A percentile compares a stretch with the other conserved stretches of the same genome.
These are phyloP conservation scores for Starmerella powellii DNA, from an alignment of 805 yeast genomes.

Conservation along the genomic window DNA sequence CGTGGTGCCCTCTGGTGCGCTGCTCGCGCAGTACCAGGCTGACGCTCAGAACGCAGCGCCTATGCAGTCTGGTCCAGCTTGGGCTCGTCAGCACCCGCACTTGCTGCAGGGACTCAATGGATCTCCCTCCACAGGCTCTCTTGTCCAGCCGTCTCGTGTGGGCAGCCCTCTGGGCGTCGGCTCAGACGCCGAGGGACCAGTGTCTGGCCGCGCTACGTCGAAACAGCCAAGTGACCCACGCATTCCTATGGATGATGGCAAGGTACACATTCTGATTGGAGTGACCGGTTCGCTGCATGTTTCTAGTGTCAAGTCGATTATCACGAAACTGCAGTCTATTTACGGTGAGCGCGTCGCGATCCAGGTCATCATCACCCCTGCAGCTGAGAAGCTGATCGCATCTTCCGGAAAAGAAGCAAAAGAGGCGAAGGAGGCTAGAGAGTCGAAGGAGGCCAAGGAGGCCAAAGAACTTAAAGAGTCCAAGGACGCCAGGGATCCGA, in stretches of 20 bases:
- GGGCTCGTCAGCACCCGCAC: constrained; percentile 1
- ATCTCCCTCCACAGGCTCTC: neutral
- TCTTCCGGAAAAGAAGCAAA: constrained; percentile 11
- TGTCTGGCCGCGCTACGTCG: constrained; percentile 17
- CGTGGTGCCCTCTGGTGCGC: neutral
- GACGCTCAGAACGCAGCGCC: constrained; percentile 2
- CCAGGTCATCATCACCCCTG: constrained; percentile 72
- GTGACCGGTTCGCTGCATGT: constrained; percentile 85
- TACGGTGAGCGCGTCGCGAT: constrained; percentile 71
- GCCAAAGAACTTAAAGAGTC: neutral
- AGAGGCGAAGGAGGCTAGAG: neutral
- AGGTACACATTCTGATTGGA: constrained; percentile 72
- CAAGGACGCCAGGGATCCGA: neutral
- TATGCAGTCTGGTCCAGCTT: neutral
- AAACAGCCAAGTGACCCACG: constrained; percentile 41
- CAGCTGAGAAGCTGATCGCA: constrained; percentile 67
- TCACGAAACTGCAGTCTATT: constrained; percentile 67
- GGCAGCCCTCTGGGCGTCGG: constrained; percentile 3
- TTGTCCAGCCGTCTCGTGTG: constrained; percentile 1
- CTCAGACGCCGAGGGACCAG: neutral
- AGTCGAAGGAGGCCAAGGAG: constrained; percentile 1
- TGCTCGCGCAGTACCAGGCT: constrained; percentile 12
- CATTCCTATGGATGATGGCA: constrained; percentile 71
- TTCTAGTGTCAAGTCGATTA: constrained; percentile 62
- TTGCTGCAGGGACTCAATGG: neutral